Evolutionary conservation across 805 yeast genomes (phyloP).

Genomic region (Cyberlindnera euphorbiiphila): DNA sequence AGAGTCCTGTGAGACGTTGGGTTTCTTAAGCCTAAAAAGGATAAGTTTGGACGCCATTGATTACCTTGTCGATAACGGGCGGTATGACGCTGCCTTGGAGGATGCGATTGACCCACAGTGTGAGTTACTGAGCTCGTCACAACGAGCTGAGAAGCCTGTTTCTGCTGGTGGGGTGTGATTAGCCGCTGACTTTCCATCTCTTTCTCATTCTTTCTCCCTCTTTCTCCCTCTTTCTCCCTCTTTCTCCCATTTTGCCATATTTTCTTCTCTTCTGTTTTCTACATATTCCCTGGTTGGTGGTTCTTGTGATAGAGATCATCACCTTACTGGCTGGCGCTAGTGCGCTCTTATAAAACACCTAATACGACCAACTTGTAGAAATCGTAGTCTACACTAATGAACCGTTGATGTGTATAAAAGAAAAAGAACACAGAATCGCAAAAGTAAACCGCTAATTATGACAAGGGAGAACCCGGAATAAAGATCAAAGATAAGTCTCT

Average conservation of each 20-base stretch:
- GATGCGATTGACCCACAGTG: neutral
- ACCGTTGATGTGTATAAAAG: neutral
- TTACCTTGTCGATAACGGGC: conserved; percentile 27
- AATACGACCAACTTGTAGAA: too few species aligned
- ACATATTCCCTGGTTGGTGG: too few species aligned
- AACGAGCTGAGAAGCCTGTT: neutral
- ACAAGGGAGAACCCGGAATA: neutral
- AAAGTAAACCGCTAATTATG: too few species aligned
- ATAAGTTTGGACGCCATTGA: conserved; percentile 31
- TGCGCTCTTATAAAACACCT: too few species aligned
- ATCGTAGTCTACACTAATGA: too few species aligned
- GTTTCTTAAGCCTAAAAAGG: conserved; percentile 29
- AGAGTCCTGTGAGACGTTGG: conserved; percentile 11
- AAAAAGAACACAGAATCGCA: neutral
- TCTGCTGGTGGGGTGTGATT: conserved; percentile 1
- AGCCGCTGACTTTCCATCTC: neutral
- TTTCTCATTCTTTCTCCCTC: neutral
- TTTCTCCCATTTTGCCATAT: neutral
- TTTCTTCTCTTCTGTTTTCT: neutral
- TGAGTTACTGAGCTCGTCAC: too few species aligned
- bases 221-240: neutral
- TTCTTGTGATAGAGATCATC: too few species aligned
- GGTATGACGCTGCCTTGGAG: conserved; percentile 15
- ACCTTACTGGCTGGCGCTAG: too few species aligned
- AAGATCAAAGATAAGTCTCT: conserved; percentile 36